These are phyloP conservation scores for Picochlorum sp. DNA, from an alignment of 139 green algal genomes.

Conservation along the genomic window DNA sequence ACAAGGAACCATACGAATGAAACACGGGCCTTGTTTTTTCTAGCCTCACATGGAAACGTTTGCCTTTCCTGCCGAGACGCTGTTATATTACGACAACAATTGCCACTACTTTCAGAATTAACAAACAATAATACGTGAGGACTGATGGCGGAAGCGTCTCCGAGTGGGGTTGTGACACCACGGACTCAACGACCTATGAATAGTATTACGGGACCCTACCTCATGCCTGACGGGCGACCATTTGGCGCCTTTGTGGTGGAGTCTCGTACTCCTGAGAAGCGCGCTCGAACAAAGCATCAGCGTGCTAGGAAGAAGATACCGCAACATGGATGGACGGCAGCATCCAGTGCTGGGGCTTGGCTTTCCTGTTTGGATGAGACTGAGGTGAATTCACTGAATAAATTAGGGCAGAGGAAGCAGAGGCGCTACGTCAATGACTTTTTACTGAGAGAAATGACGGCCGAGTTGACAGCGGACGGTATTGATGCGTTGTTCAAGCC, in stretches of 20 bases:
- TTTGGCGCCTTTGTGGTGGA: neutral
- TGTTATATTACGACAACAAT: no score
- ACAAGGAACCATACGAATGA: no score
- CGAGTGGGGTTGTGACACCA: no score
- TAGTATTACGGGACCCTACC: neutral
- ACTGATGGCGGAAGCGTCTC: no score
- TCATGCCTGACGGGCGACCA: slow-evolving; percentile 11
- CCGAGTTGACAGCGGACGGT: slow-evolving; percentile 29
- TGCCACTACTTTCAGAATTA: no score
- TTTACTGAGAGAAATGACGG: slow-evolving; percentile 41
- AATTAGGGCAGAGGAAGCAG: slow-evolving; percentile 23
- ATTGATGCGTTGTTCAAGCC: slow-evolving; percentile 50
- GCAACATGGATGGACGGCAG: neutral
- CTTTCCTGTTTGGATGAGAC: slow-evolving; percentile 7
- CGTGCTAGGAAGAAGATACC: neutral
- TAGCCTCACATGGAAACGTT: no score
- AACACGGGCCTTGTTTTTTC: no score
- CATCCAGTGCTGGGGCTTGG: neutral
- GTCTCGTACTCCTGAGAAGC: slow-evolving; percentile 2
- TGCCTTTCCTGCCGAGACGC: no score
- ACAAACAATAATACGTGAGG: no score
- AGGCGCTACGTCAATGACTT: slow-evolving; percentile 40
- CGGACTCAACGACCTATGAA: neutral
- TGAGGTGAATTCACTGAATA: slow-evolving; percentile 23
- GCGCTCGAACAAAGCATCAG: neutral